Conservation (phyloP, 2,329 filamentous ascomycete genomes). For the Blumeriella jaapii region DNA sequence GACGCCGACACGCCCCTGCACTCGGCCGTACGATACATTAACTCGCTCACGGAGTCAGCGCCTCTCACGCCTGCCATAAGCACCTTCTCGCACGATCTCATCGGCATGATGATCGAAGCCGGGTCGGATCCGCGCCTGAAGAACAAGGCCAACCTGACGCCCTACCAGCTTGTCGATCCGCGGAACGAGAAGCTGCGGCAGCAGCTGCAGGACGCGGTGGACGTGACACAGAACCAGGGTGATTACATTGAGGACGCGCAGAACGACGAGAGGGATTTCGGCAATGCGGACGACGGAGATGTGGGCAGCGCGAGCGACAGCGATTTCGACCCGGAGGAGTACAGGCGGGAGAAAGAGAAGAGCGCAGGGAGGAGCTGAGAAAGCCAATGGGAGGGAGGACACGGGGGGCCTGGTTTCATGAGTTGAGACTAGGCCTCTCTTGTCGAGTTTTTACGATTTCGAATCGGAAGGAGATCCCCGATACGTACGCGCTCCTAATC, state of each 20-base stretch:
- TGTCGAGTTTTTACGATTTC: too few species aligned
- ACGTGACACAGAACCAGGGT: slow-evolving; percentile 44
- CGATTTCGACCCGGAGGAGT: slow-evolving; percentile 40
- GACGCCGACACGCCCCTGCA: slow-evolving; percentile 74
- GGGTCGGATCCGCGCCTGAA: slow-evolving; percentile 51
- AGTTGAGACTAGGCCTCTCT: too few species aligned
- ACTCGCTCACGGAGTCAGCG: slow-evolving; percentile 42
- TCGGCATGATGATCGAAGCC: slow-evolving; percentile 75
- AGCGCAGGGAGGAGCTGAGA: slow-evolving; percentile 28
- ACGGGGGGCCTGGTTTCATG: background rate
- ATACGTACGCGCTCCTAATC: too few species aligned
- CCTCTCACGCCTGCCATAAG: slow-evolving; percentile 39
- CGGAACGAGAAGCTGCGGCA: slow-evolving; percentile 49
- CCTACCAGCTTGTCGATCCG: slow-evolving; percentile 64
- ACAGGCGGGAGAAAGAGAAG: slow-evolving; percentile 45
- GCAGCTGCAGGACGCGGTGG: slow-evolving; percentile 60
- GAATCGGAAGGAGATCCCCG: too few species aligned
- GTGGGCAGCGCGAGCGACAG: slow-evolving; percentile 53
- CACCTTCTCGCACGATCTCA: slow-evolving; percentile 52
- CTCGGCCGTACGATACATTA: slow-evolving; percentile 66
- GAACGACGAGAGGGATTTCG: slow-evolving; percentile 15
- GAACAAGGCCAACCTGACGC: slow-evolving; percentile 65
- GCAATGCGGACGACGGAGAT: slow-evolving; percentile 30
- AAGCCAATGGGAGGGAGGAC: slow-evolving; percentile 5
- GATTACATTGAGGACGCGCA: slow-evolving; percentile 29